phyloP scores from a whole-genome alignment of 2,329 filamentous ascomycete species.

The Fusarium sp. region DNA sequence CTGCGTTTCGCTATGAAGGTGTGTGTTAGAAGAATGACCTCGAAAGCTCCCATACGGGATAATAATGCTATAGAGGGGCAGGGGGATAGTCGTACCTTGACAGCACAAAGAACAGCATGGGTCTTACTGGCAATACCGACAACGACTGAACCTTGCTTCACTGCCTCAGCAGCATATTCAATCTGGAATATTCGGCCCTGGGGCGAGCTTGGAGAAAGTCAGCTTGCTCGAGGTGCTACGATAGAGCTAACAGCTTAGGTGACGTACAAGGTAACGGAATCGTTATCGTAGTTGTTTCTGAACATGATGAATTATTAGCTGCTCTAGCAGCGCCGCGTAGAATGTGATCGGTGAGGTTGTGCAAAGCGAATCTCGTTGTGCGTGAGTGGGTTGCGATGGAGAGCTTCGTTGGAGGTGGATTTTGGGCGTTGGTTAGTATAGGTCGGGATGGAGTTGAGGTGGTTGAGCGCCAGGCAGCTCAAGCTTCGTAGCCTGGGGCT shows the following conservation, averaged over 20 bases:
- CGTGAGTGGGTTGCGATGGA: conserved; percentile 30
- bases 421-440: conserved; percentile 34
- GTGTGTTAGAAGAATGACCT: conserved; percentile 15
- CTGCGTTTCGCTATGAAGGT: conserved; percentile 84
- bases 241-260: conserved; percentile 34
- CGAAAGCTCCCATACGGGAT: conserved; percentile 13
- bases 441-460: conserved; percentile 40
- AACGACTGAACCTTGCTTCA: conserved; percentile 98
- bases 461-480: conserved; percentile 50
- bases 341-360: conserved; percentile 13
- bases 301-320: conserved; percentile 74
- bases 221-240: conserved; percentile 38
- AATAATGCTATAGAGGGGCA: conserved; percentile 17
- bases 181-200: conserved; percentile 99
- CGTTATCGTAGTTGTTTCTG: conserved; percentile 99
- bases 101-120: conserved; percentile 92
- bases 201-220: conserved; percentile 76
- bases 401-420: conserved; percentile 35
- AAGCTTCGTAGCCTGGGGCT: conserved; percentile 53
- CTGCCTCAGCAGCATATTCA: conserved; percentile 97
- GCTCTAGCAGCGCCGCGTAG: conserved; percentile 39
- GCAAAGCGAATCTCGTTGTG: conserved; percentile 8
- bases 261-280: conserved; percentile 97
- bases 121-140: conserved; percentile 98
- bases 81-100: conserved; percentile 76